Evolutionary conservation across 1,139 yeast species (phyloP).

Genomic region (Tardiomyces depauwii): DNA sequence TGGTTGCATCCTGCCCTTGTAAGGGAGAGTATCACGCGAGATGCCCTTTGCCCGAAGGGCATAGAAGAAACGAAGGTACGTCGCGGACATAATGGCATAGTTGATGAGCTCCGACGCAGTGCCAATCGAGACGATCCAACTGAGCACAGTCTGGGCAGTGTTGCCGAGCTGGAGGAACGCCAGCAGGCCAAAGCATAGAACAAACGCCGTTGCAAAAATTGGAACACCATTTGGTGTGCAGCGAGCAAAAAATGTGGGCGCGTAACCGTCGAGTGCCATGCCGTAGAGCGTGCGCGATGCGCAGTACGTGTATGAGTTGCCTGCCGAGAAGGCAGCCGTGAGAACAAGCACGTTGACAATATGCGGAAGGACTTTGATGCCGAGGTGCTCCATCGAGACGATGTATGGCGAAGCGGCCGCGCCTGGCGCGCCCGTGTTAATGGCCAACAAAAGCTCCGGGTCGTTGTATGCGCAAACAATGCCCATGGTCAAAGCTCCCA

Average conservation of each 20-base stretch:
- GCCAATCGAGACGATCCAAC: slow-evolving; percentile 65
- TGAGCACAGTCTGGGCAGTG: slow-evolving; percentile 53
- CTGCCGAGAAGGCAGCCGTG: slow-evolving; percentile 60
- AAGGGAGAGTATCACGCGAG: slow-evolving; percentile 43
- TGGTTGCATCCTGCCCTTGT: slow-evolving; percentile 46
- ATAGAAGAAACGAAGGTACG: slow-evolving; percentile 52
- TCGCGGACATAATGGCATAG: slow-evolving; percentile 51
- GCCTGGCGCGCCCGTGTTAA: slow-evolving; percentile 40
- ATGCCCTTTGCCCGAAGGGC: slow-evolving; percentile 52
- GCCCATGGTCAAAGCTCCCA: slow-evolving; percentile 51
- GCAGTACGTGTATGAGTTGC: slow-evolving; percentile 60
- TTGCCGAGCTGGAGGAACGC: slow-evolving; percentile 49
- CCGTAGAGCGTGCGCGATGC: slow-evolving; percentile 50
- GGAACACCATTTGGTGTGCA: slow-evolving; percentile 53
- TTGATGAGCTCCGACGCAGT: slow-evolving; percentile 74
- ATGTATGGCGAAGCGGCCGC: slow-evolving; percentile 57
- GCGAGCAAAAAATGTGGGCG: slow-evolving; percentile 33
- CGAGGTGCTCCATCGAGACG: slow-evolving; percentile 46
- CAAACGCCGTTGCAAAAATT: slow-evolving; percentile 34
- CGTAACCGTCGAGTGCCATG: slow-evolving; percentile 44
- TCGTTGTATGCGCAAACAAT: slow-evolving; percentile 45
- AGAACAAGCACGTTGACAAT: slow-evolving; percentile 52
- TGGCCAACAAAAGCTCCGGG: slow-evolving; percentile 31
- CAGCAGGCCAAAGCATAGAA: slow-evolving; percentile 37
- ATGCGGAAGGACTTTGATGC: slow-evolving; percentile 45